Evolutionary conservation across 345 rosid species (phyloP).

Genomic region (Raphanus raphanistrum): DNA sequence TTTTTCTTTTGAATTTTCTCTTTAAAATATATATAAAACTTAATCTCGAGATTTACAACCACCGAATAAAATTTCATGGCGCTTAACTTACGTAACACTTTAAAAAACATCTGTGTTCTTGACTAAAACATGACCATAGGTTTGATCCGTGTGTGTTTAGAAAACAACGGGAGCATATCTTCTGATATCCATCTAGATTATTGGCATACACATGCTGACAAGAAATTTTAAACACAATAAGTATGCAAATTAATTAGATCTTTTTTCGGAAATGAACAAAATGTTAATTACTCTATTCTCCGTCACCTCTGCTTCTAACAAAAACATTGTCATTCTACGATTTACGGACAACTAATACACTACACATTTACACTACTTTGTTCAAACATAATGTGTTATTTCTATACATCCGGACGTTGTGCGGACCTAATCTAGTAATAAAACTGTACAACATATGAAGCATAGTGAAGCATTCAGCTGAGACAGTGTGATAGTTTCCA

Average conservation of each 20-base stretch:
- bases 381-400: background rate
- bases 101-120: background rate
- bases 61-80: constrained; percentile 22
- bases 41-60: constrained; percentile 35
- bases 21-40: background rate
- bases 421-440: background rate
- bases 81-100: constrained; percentile 16
- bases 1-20: background rate
- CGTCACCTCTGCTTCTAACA: background rate
- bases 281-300: background rate
- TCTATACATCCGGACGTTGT: background rate
- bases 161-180: background rate
- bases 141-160: constrained; percentile 4
- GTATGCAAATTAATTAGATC: background rate
- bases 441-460: background rate
- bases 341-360: background rate
- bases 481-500: background rate
- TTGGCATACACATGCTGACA: background rate
- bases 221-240: background rate
- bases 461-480: background rate
- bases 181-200: background rate
- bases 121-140: constrained; percentile 22
- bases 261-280: background rate
- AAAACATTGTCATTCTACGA: background rate
- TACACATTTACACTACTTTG: background rate